These are phyloP conservation scores for Diutina sp. DNA, from an alignment of 1,139 yeast genomes.

Conservation along the genomic window DNA sequence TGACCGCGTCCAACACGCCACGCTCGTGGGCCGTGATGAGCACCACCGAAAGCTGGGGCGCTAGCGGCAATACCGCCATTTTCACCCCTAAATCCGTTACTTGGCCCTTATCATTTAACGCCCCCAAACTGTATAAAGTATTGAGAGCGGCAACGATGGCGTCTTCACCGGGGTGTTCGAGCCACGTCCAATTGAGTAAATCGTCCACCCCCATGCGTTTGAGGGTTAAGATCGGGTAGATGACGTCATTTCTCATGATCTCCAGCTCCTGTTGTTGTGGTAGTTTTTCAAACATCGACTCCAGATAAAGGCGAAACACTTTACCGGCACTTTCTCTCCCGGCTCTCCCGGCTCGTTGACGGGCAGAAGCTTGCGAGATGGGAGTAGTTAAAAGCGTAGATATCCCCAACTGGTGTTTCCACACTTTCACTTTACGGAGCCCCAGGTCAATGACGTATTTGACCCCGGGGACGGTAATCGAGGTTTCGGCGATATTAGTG, in stretches of 20 bases:
- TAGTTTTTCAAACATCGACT: slow-evolving; percentile 45
- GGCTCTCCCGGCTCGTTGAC: slow-evolving; percentile 96
- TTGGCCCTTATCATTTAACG: slow-evolving; percentile 62
- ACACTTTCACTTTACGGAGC: slow-evolving; percentile 79
- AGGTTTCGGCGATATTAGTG: slow-evolving; percentile 94
- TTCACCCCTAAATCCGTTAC: slow-evolving; percentile 68
- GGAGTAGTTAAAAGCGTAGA: slow-evolving; percentile 88
- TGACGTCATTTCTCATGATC: slow-evolving; percentile 73
- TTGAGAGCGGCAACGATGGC: slow-evolving; percentile 67
- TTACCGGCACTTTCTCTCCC: slow-evolving; percentile 93
- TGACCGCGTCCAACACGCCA: slow-evolving; percentile 50
- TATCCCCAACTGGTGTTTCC: slow-evolving; percentile 86
- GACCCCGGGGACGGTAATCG: slow-evolving; percentile 93
- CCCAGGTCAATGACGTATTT: slow-evolving; percentile 90
- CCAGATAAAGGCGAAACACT: slow-evolving; percentile 75
- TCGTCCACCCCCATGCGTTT: slow-evolving; percentile 79
- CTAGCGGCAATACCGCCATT: slow-evolving; percentile 82
- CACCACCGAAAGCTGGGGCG: slow-evolving; percentile 88
- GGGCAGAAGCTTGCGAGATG: slow-evolving; percentile 87
- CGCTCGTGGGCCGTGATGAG: slow-evolving; percentile 53
- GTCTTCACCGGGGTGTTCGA: slow-evolving; percentile 78
- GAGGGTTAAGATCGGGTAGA: slow-evolving; percentile 71
- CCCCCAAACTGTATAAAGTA: slow-evolving; percentile 67
- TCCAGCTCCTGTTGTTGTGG: slow-evolving; percentile 86
- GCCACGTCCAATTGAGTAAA: slow-evolving; percentile 80